Evolutionary conservation across 306 rosid species (phyloP).

Genomic region (Lagenaria siceraria): DNA sequence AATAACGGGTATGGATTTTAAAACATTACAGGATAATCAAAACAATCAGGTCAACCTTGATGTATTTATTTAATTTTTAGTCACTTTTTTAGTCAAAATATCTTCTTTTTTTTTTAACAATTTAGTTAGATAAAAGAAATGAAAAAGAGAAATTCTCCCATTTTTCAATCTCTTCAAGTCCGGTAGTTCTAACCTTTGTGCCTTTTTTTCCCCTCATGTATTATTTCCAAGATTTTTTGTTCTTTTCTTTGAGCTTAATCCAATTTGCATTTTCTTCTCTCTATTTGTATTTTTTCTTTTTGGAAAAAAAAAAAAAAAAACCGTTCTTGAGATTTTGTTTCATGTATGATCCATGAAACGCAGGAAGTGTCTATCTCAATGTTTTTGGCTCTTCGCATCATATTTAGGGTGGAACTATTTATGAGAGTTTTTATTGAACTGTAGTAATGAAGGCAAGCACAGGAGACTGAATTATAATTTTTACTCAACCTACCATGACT

Average conservation of each 20-base stretch:
- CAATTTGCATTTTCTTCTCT: neutral
- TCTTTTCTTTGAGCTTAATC: neutral
- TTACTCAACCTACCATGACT: too few species aligned
- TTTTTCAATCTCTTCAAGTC: neutral
- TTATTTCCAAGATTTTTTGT: neutral
- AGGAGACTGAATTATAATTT: too few species aligned
- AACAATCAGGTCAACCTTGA: neutral
- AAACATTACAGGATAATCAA: slow-evolving; percentile 10
- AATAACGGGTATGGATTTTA: slow-evolving; percentile 53
- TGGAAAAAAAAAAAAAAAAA: too few species aligned
- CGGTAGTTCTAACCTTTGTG: neutral
- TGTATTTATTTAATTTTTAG: slow-evolving; percentile 3
- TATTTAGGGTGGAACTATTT: too few species aligned
- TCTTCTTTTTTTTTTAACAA: neutral
- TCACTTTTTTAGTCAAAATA: neutral
- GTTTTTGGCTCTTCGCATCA: too few species aligned
- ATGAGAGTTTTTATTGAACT: too few species aligned
- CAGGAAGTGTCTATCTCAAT: too few species aligned
- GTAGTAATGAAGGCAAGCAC: too few species aligned
- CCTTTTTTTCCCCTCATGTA: neutral
- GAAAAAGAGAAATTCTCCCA: neutral
- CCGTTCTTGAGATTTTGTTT: neutral
- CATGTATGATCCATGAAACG: too few species aligned
- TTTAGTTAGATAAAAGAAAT: neutral
- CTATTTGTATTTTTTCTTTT: neutral